phyloP scores from a whole-genome alignment of 345 rosid species.

The Eucalyptus pauciflora region DNA sequence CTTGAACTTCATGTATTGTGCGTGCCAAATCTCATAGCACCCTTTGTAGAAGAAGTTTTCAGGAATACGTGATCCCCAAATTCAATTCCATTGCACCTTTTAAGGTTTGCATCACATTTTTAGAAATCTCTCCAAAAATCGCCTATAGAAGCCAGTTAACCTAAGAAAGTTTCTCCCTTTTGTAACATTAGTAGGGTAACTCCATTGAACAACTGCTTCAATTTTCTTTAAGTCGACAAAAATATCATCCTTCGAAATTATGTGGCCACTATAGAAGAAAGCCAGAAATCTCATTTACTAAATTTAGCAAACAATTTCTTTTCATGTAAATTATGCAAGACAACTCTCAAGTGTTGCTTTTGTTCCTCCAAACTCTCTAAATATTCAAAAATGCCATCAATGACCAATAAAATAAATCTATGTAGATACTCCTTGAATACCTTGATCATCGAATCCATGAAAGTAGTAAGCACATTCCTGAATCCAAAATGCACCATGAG shows the following conservation, averaged over 20 bases:
- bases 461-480: accelerated
- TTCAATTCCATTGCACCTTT: not conserved
- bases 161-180: no score
- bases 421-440: not conserved
- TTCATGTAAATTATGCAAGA: not conserved
- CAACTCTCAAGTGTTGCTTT: no score
- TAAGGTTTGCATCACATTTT: not conserved
- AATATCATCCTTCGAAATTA: not conserved
- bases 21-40: not conserved
- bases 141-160: no score
- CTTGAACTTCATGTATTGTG: not conserved
- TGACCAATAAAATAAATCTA: not conserved
- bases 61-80: not conserved
- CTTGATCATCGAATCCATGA: not conserved
- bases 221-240: not conserved
- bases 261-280: not conserved
- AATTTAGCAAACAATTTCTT: not conserved
- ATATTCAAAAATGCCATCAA: not conserved
- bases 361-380: not conserved
- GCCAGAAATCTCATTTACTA: not conserved
- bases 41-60: not conserved
- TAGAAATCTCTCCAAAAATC: accelerated
- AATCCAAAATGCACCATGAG: not conserved
- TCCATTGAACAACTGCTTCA: no score
- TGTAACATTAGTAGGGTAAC: no score